Base-by-base conservation (phyloP, 441 rosid genomes). In the Jatropha podagrica region DNA sequence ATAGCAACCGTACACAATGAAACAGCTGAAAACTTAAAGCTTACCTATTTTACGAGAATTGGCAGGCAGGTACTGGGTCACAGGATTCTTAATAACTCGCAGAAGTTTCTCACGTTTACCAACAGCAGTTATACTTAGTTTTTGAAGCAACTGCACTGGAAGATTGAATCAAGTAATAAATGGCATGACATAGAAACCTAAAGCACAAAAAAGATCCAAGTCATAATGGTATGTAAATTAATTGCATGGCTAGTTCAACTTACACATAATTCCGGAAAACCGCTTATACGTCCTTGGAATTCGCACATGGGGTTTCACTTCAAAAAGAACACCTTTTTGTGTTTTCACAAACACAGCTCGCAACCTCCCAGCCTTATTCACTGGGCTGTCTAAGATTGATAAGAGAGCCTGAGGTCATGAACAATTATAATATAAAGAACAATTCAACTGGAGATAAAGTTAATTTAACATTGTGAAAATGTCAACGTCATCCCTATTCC, bases 241-340 rank as follows among this genome's bases (percentile, higher is more conserved):
- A 10, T 41, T 1, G 15, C 7, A 18, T 41, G 56, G 38, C 26
- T 15, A 61, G 42, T 49, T n/a, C 38, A 63, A 77, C 83, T 80
- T 80, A 94, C 97, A 84, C 87, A 94, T 92, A 68, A 94, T 76
- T 52, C 96, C 94, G 49, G 93, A 79, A 58, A 92, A 92, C 0
- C 98, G 92, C 82, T 90, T 92, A 75, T 78, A 92, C 13, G 94
- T 94, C 81, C 97, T 84, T 32, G 98, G 98, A 38, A 94, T 83
- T 56, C 97, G 96, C 41, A 89, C 96, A 71, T 92, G 88, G 42
- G 97, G 94, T 75, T 89, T 89, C 18, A 94, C 90, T 85, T 92
- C 92, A 78, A 94, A 84, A 73, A 92, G 94, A 42, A 94, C 94
- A 78, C 94, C 96, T 84, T 85, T 85, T 37, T 90, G 92, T 14